Evolutionary conservation across 2,329 filamentous ascomycete species (phyloP), one percentile per base, ranked within the genome.

Genomic region (Ascochyta rabiei): DNA sequence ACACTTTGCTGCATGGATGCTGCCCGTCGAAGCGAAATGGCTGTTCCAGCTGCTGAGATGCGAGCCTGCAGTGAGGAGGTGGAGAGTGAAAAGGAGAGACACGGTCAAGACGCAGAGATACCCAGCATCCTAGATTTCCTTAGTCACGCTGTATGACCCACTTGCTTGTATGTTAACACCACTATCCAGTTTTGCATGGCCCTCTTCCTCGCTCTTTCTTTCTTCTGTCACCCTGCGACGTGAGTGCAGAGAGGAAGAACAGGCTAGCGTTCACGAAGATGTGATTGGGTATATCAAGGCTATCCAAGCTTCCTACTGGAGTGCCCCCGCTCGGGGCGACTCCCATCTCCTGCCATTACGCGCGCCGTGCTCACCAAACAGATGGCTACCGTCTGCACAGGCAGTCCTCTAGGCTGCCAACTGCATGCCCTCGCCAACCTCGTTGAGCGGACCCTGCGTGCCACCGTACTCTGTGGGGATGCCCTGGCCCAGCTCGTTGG

Each of bases 381-480:
- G 18, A 39, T 12, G 31, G n/a, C 16, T n/a, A 46, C 3, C 7
- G 33, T 30, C 26, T 12, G n/a, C n/a, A n/a, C 24, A 3, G 4
- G 6, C 4, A 41, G 50, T 13, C 38, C 16, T 19, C 49, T 56
- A 61, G 15, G 53, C 64, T 12, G 40, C 54, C 48, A 79, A 73
- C 45, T 71, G 75, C 58, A 79, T 70, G 39, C 72, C 80, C 74
- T 72, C 75, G 44, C 43, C 77, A 16, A 73, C 64, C 23, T 76
- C 79, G 46, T 77, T 74, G 54, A 87, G 69, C n/a, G 77, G 74
- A 3, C 73, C 71, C 7, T 85, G 88, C 64, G 87, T 86, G 23
- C 93, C 93, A 52, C 93, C 93, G 70, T 97, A 97, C 57, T 83
- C 85, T 61, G 83, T 82, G 2, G 92, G 91, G 43, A 97, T 77